Evolutionary conservation across 192 early-diverging fungal genomes (phyloP).

Genomic region (Coemansia sp.): DNA sequence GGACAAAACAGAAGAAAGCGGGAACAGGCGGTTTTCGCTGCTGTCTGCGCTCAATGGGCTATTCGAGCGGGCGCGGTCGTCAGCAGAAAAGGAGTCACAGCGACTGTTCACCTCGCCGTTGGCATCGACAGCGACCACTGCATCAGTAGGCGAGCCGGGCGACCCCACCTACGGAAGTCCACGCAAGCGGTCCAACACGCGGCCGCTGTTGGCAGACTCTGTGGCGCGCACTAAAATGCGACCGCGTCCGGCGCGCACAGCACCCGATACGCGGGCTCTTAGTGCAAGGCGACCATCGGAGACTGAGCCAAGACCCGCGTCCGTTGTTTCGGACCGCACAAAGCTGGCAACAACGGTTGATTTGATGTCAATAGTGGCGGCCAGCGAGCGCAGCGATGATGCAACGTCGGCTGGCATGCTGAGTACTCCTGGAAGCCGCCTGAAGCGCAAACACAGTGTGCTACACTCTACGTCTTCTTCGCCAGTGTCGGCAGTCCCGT

Average conservation of each 20-base stretch:
- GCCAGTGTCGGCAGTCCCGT: not conserved
- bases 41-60: slow-evolving; percentile 42
- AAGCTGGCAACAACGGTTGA: slow-evolving; percentile 26
- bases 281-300: not conserved
- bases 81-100: slow-evolving; percentile 45
- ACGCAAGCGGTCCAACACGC: slow-evolving; percentile 6
- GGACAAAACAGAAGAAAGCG: slow-evolving; percentile 7
- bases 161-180: not conserved
- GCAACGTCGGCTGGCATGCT: not conserved
- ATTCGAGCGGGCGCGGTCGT: slow-evolving; percentile 43
- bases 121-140: not conserved
- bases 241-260: slow-evolving; percentile 12
- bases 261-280: not conserved
- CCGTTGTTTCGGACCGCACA: slow-evolving; percentile 27
- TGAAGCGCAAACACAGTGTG: slow-evolving; percentile 15
- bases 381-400: not conserved
- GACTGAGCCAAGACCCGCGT: slow-evolving; percentile 10
- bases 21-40: slow-evolving; percentile 32
- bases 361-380: slow-evolving; percentile 14
- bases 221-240: slow-evolving; percentile 4
- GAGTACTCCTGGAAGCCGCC: not conserved
- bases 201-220: slow-evolving; percentile 7
- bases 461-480: not conserved
- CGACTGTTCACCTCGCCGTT: slow-evolving; percentile 26
- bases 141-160: not conserved